A percentile compares a stretch with the other conserved stretches of the same genome.
These are phyloP conservation scores for Plantago rigida DNA, from an alignment of 305 asterid genomes.

Conservation along the genomic window DNA sequence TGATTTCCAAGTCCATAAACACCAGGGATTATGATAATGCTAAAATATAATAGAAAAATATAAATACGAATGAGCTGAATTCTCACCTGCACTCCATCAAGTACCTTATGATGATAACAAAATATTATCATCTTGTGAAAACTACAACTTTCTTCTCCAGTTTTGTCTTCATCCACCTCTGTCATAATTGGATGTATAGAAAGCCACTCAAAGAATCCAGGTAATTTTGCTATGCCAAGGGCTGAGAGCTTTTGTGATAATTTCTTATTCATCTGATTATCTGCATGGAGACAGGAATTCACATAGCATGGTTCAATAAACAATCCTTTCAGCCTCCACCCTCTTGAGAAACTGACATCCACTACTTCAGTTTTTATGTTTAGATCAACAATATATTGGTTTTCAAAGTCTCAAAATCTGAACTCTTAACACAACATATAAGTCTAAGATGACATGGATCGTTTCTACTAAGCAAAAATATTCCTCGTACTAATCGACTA, in stretches of 20 bases:
- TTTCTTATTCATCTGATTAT: slow-evolving; percentile 35
- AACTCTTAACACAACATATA: no score
- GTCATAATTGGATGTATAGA: slow-evolving; percentile 70
- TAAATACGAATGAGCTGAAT: slow-evolving; percentile 13
- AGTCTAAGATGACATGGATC: background rate
- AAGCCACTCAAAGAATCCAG: slow-evolving; percentile 93
- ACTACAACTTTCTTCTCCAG: slow-evolving; percentile 38
- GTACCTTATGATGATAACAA: slow-evolving; percentile 90
- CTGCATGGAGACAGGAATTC: slow-evolving; percentile 33
- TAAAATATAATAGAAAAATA: background rate
- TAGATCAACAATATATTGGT: background rate
- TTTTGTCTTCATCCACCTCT: slow-evolving; percentile 52
- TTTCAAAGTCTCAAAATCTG: background rate
- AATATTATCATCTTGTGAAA: slow-evolving; percentile 92
- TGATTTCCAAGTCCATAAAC: slow-evolving; percentile 2
- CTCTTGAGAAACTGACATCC: background rate
- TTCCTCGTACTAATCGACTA: background rate
- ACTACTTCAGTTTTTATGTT: background rate
- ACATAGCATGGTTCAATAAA: background rate
- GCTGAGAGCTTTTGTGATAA: slow-evolving; percentile 55
- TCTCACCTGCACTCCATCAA: slow-evolving; percentile 81
- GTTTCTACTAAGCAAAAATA: background rate
- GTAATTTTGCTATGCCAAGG: slow-evolving; percentile 78
- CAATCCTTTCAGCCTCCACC: background rate
- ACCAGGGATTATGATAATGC: slow-evolving; percentile 5